These are phyloP conservation scores for Aschersonia sp. DNA, from an alignment of 2,329 filamentous ascomycete species.

Conservation along the genomic window DNA sequence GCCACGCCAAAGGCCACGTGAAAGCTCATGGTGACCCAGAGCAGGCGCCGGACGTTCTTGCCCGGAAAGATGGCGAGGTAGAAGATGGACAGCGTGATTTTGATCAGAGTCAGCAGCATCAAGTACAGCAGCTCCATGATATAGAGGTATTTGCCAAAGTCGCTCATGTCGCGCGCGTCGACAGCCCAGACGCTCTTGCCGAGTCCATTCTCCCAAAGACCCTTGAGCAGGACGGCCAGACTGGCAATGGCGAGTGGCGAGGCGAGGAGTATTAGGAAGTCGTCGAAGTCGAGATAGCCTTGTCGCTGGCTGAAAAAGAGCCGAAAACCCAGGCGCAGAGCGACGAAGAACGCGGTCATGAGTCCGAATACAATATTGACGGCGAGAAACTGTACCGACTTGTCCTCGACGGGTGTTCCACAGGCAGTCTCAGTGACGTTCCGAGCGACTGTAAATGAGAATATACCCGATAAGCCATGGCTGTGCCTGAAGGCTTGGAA, in stretches of 20 bases:
- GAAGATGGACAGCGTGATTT: slow-evolving; percentile 2
- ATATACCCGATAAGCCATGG: too few relatives aligned
- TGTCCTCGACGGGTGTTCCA: neutral
- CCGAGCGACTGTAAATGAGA: neutral
- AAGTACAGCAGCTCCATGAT: neutral
- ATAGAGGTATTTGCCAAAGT: neutral
- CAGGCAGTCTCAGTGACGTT: slow-evolving; percentile 1
- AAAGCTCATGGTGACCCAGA: slow-evolving; percentile 1
- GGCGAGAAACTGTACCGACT: neutral
- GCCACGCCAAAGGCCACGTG: neutral
- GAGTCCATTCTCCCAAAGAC: neutral
- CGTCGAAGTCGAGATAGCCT: slow-evolving; percentile 1
- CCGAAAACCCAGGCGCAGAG: neutral
- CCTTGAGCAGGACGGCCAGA: neutral
- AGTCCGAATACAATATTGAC: slow-evolving; percentile 1
- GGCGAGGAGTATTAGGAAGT: neutral
- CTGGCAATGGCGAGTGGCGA: slow-evolving; percentile 1
- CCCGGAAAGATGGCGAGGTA: slow-evolving; percentile 2
- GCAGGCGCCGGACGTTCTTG: neutral
- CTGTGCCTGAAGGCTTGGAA: too few relatives aligned
- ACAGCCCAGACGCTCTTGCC: slow-evolving; percentile 1
- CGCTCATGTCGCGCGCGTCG: neutral
- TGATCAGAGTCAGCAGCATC: neutral
- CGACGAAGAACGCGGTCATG: neutral
- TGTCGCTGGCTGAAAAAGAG: slow-evolving; percentile 1